Percentiles rank a stretch among this genome's conserved stretches.
These are phyloP conservation scores for Chrysanthemum seticuspe DNA, from an alignment of 129 eudicot genomes.

Conservation along the genomic window DNA sequence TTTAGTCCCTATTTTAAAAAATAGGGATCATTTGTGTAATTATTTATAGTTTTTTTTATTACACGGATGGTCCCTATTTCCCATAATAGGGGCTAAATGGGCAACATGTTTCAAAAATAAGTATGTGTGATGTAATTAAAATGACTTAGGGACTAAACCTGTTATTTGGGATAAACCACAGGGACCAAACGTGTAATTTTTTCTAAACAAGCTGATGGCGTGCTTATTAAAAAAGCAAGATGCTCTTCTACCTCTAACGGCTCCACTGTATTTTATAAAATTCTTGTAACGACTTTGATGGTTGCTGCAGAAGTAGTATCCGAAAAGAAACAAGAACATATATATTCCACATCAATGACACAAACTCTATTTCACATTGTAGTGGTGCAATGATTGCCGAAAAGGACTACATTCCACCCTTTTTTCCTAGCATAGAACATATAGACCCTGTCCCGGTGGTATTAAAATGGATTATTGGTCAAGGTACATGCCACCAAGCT, in stretches of 20 bases:
- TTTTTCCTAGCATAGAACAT: background rate
- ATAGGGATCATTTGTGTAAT: too few species aligned
- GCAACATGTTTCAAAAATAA: too few species aligned
- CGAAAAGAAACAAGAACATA: background rate
- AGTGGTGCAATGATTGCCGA: constrained; percentile 13
- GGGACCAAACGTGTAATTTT: too few species aligned
- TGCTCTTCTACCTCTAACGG: constrained; percentile 3
- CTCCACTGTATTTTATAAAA: too few species aligned
- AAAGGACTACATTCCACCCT: background rate
- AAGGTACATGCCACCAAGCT: constrained; percentile 19
- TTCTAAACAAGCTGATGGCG: too few species aligned
- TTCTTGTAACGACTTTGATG: constrained; percentile 18
- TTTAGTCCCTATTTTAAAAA: too few species aligned
- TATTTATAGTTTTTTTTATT: too few species aligned
- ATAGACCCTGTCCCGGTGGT: constrained; percentile 6
- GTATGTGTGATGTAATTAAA: too few species aligned
- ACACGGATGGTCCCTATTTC: too few species aligned
- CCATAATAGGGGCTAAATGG: too few species aligned
- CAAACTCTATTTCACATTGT: background rate
- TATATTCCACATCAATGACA: background rate
- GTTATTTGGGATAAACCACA: too few species aligned
- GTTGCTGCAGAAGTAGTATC: constrained; percentile 25
- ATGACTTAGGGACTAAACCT: too few species aligned
- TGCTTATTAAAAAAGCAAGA: background rate
- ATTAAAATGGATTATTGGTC: constrained; percentile 34